Percentiles rank a stretch among this genome's conserved stretches.
Evolutionary conservation across 2,329 filamentous ascomycete species (phyloP).

Genomic region (Aspergillus jensenii): DNA sequence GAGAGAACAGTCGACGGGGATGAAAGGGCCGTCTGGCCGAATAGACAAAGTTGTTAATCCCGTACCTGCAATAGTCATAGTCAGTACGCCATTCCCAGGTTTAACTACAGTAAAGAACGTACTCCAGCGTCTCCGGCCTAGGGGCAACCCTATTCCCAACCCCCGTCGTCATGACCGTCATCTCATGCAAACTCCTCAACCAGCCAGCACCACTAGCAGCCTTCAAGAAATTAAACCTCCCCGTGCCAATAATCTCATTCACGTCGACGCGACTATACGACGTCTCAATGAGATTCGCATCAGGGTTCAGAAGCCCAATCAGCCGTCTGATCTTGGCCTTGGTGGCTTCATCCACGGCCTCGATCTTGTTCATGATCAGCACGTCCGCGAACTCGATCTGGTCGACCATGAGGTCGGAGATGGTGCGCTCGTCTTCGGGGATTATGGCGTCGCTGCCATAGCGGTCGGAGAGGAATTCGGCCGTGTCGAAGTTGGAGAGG

Average conservation of each 20-base stretch:
- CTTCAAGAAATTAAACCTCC: constrained; percentile 63
- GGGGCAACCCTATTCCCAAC: constrained; percentile 58
- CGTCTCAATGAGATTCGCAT: constrained; percentile 63
- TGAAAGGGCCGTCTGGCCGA: constrained; percentile 55
- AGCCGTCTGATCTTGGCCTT: constrained; percentile 53
- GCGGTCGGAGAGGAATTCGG: constrained; percentile 65
- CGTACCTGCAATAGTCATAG: constrained; percentile 48
- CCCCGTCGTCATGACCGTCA: constrained; percentile 61
- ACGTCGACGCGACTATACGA: constrained; percentile 62
- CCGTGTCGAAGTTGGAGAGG: constrained; percentile 69
- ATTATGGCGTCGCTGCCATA: constrained; percentile 60
- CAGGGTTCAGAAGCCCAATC: constrained; percentile 64
- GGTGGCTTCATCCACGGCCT: constrained; percentile 57
- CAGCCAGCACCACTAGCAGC: constrained; percentile 67
- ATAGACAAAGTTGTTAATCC: constrained; percentile 71
- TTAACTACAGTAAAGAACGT: constrained; percentile 18
- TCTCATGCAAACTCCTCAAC: constrained; percentile 68
- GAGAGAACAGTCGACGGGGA: constrained; percentile 39
- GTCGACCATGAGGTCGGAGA: constrained; percentile 73
- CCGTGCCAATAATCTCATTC: constrained; percentile 64
- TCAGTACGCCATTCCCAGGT: too few species aligned
- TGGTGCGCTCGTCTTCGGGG: constrained; percentile 69
- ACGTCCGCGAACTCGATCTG: constrained; percentile 78
- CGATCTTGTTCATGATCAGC: constrained; percentile 69
- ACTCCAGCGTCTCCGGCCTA: constrained; percentile 70